These are phyloP conservation scores for Aspergillus transmontanensis DNA, from an alignment of 2,329 filamentous ascomycete genomes.

Conservation along the genomic window DNA sequence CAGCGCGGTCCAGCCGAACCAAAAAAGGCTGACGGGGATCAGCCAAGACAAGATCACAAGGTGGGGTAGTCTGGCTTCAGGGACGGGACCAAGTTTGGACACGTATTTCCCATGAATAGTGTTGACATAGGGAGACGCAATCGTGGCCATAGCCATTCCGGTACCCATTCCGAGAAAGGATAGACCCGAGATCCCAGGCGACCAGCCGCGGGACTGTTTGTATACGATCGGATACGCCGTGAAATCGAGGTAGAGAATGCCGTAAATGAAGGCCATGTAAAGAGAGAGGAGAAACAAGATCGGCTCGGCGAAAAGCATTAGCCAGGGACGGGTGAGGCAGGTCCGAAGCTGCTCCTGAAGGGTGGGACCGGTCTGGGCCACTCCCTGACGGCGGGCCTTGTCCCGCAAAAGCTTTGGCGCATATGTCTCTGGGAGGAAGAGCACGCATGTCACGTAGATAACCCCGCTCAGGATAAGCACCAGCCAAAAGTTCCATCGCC, in stretches of 20 bases:
- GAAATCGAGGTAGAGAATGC: conserved; percentile 53
- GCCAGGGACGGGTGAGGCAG: conserved; percentile 46
- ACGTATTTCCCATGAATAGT: conserved; percentile 25
- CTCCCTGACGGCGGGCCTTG: background rate
- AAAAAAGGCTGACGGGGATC: conserved; percentile 19
- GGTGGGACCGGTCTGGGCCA: background rate
- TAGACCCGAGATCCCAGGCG: conserved; percentile 45
- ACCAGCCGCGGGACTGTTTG: conserved; percentile 44
- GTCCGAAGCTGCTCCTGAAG: background rate
- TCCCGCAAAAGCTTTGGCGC: background rate
- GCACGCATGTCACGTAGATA: background rate
- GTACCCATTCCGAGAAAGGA: conserved; percentile 49
- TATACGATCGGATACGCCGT: conserved; percentile 53
- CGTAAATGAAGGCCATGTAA: conserved; percentile 52
- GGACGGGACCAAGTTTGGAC: conserved; percentile 4
- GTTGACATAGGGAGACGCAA: conserved; percentile 34
- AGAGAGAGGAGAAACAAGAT: conserved; percentile 48
- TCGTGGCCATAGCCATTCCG: conserved; percentile 31
- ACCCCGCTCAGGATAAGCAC: background rate
- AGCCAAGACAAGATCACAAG: conserved; percentile 19
- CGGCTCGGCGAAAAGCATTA: conserved; percentile 48
- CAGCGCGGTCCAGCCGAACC: conserved; percentile 24
- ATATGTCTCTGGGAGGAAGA: background rate
- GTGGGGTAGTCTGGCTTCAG: conserved; percentile 17
- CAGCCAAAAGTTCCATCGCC: no score